Evolutionary conservation across 306 rosid species (phyloP).

Genomic region (Vachellia pachyceras): DNA sequence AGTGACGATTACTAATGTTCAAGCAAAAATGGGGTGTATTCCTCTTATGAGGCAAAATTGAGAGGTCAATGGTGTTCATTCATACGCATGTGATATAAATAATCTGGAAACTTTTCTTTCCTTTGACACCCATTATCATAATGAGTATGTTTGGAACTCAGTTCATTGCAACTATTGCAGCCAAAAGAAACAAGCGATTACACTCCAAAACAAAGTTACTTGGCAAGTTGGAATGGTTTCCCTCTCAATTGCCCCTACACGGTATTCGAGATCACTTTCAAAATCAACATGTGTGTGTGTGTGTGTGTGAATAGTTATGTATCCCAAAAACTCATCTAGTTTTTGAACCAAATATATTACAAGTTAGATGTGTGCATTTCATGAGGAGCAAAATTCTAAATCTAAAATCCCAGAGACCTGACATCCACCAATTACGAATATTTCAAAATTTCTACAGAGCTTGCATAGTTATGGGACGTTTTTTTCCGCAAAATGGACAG

Average conservation of each 20-base stretch:
- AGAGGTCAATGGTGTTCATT: not conserved
- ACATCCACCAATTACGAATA: not conserved
- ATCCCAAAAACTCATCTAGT: not conserved
- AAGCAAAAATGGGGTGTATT: not conserved
- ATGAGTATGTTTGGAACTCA: not conserved
- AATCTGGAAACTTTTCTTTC: not conserved
- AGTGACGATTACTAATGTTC: too few relatives aligned
- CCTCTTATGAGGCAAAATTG: not conserved
- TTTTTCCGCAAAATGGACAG: slow-evolving; percentile 2
- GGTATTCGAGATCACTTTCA: not conserved
- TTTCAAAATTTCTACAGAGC: slow-evolving; percentile 27
- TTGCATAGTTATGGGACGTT: not conserved
- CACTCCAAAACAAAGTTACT: too few relatives aligned
- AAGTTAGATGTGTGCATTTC: not conserved
- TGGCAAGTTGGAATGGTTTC: not conserved
- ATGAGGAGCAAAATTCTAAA: not conserved
- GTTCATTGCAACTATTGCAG: too few relatives aligned
- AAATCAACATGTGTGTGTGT: not conserved
- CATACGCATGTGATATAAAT: not conserved
- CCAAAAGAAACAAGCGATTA: too few relatives aligned
- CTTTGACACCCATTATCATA: not conserved
- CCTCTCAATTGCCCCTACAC: not conserved
- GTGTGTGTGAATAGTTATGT: not conserved
- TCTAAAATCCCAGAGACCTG: not conserved
- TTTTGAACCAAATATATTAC: not conserved